Conservation (phyloP, 2,329 filamentous ascomycete genomes). For the Fusarium decemcellulare region DNA sequence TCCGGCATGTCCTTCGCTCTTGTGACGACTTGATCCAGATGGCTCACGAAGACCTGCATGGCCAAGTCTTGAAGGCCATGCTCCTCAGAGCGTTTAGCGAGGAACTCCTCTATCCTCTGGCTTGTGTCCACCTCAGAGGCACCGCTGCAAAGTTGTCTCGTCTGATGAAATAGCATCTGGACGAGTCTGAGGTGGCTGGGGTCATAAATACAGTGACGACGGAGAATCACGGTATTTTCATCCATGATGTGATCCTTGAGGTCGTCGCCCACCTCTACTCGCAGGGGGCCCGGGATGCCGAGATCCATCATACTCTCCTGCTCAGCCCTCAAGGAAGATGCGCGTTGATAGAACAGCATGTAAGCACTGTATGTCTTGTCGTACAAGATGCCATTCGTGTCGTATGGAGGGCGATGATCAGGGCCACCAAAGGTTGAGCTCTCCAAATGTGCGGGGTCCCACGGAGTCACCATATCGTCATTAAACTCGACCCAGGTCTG, state of each 20-base stretch:
- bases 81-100: slow-evolving; percentile 10
- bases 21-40: slow-evolving; percentile 82
- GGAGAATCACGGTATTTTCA: slow-evolving; percentile 81
- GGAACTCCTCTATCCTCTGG: slow-evolving; percentile 20
- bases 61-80: slow-evolving; percentile 61
- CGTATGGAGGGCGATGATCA: slow-evolving; percentile 66
- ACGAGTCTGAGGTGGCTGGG: slow-evolving; percentile 78
- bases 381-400: slow-evolving; percentile 62
- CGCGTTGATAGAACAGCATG: slow-evolving; percentile 96
- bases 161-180: slow-evolving; percentile 70
- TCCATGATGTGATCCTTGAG: slow-evolving; percentile 73
- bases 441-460: slow-evolving; percentile 82
- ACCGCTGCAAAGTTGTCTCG: slow-evolving; percentile 61
- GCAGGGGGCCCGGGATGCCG: slow-evolving; percentile 52
- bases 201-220: slow-evolving; percentile 86
- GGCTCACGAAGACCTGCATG: slow-evolving; percentile 70
- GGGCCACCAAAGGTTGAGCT: slow-evolving; percentile 84
- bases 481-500: slow-evolving; percentile 92
- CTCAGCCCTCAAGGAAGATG: slow-evolving; percentile 72
- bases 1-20: slow-evolving; percentile 78
- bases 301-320: slow-evolving; percentile 60
- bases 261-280: slow-evolving; percentile 59
- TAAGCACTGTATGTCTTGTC: slow-evolving; percentile 91
- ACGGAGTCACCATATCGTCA: slow-evolving; percentile 84
- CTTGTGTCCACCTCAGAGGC: not conserved